These are phyloP conservation scores for Neostapfia colusana DNA, from an alignment of 176 grass and related monocot species.

Conservation along the genomic window DNA sequence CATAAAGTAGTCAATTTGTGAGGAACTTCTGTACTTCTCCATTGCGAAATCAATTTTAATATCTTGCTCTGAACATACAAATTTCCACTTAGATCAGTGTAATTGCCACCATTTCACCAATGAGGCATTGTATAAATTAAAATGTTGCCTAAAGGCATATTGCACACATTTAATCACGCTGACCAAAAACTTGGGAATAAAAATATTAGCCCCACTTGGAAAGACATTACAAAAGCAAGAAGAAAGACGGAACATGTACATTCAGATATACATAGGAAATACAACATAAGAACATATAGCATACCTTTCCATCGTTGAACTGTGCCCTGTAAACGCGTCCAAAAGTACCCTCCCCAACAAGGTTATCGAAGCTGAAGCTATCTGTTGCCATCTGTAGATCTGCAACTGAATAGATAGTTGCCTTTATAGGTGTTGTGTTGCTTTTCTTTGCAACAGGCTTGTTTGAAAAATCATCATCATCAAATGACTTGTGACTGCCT, in stretches of 20 bases:
- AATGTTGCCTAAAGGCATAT: not conserved
- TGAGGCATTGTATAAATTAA: slow-evolving; percentile 9
- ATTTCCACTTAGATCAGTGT: not conserved
- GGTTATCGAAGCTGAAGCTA: slow-evolving; percentile 80
- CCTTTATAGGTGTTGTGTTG: slow-evolving; percentile 56
- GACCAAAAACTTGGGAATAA: not conserved
- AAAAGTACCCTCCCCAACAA: slow-evolving; percentile 93
- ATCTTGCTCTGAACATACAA: not conserved
- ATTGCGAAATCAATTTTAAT: not conserved
- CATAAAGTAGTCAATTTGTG: slow-evolving; percentile 1
- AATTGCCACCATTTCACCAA: not conserved
- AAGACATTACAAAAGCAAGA: slow-evolving; percentile 13
- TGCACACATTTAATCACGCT: not conserved
- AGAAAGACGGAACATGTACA: not conserved
- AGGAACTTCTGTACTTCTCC: slow-evolving; percentile 5
- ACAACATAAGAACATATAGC: not conserved
- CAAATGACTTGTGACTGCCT: slow-evolving; percentile 69
- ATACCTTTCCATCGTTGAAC: slow-evolving; percentile 91
- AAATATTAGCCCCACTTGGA: slow-evolving; percentile 9
- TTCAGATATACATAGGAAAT: slow-evolving; percentile 14
- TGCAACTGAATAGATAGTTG: slow-evolving; percentile 87
- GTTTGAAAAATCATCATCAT: slow-evolving; percentile 78
- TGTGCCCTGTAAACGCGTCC: slow-evolving; percentile 88
- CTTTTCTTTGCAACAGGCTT: slow-evolving; percentile 56
- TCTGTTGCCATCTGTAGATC: slow-evolving; percentile 95